Evolutionary conservation across 371 early-diverging fungal genomes (phyloP).

Genomic region (Mortierella polycephala): DNA sequence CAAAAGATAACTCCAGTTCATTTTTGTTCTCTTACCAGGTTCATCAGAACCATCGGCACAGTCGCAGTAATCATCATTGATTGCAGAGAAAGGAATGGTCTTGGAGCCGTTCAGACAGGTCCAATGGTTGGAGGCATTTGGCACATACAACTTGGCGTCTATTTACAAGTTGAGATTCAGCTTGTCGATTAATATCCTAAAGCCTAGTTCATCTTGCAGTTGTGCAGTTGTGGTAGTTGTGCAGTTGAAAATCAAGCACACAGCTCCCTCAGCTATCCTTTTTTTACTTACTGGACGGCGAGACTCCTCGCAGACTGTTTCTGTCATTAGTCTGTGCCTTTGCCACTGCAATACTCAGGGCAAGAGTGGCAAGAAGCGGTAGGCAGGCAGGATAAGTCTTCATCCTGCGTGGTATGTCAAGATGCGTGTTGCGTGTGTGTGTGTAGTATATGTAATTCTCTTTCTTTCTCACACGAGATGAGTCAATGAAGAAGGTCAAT

Average conservation of each 20-base stretch:
- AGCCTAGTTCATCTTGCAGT: not conserved
- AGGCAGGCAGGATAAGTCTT: conserved; percentile 21
- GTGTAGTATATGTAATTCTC: not conserved
- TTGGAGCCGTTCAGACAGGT: conserved; percentile 82
- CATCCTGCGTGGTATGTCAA: conserved; percentile 10
- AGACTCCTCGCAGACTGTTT: conserved; percentile 26
- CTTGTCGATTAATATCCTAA: not conserved
- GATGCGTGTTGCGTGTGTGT: not conserved
- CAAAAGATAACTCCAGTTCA: too few species aligned
- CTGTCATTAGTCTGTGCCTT: conserved; percentile 11
- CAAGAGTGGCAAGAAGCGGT: conserved; percentile 33
- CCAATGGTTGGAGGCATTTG: conserved; percentile 63
- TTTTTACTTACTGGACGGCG: conserved; percentile 29
- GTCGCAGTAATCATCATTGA: conserved; percentile 98
- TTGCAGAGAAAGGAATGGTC: conserved; percentile 71
- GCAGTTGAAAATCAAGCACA: not conserved
- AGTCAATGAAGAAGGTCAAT: too few species aligned
- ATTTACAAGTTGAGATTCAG: not conserved
- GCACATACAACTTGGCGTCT: conserved; percentile 58
- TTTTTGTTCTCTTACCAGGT: conserved; percentile 72
- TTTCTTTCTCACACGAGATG: too few species aligned
- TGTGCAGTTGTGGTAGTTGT: too few species aligned
- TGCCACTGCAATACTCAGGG: conserved; percentile 30
- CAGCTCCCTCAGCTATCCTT: too few species aligned
- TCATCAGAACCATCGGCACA: conserved; percentile 96